Percentiles rank a stretch among this genome's conserved stretches.
phyloP scores from a whole-genome alignment of 176 grass and related monocot species.

The Secale cereale region DNA sequence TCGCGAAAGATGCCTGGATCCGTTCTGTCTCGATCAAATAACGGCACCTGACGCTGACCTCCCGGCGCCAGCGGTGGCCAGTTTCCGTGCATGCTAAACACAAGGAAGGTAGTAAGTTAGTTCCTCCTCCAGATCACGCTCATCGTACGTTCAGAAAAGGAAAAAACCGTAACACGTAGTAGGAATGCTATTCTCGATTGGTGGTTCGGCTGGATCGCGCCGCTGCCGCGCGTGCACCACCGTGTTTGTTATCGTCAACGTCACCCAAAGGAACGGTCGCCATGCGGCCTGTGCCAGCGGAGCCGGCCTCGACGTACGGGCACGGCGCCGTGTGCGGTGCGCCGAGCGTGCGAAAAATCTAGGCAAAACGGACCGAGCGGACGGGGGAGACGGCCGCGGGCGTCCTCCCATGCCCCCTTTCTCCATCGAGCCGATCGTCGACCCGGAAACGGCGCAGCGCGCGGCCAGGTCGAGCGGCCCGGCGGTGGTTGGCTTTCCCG shows the following conservation, averaged over 20 bases:
- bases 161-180: too few relatives aligned
- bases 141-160: too few relatives aligned
- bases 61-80: not conserved
- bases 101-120: not conserved
- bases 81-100: not conserved
- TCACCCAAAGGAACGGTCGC: not conserved
- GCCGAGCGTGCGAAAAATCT: too few relatives aligned
- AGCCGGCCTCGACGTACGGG: too few relatives aligned
- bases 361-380: not conserved
- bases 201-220: not conserved
- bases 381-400: not conserved
- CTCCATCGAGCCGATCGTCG: not conserved
- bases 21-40: not conserved
- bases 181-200: too few relatives aligned
- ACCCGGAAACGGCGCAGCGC: not conserved
- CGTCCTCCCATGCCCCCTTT: not conserved
- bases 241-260: not conserved
- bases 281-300: too few relatives aligned
- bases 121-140: not conserved
- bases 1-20: not conserved
- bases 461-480: not conserved
- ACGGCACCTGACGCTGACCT: not conserved
- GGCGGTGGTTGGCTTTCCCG: constrained; percentile 26
- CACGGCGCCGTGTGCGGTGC: too few relatives aligned
- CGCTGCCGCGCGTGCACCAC: not conserved